Evolutionary conservation across 345 rosid genomes (phyloP).

Genomic region (Hibiscus tridactylites): DNA sequence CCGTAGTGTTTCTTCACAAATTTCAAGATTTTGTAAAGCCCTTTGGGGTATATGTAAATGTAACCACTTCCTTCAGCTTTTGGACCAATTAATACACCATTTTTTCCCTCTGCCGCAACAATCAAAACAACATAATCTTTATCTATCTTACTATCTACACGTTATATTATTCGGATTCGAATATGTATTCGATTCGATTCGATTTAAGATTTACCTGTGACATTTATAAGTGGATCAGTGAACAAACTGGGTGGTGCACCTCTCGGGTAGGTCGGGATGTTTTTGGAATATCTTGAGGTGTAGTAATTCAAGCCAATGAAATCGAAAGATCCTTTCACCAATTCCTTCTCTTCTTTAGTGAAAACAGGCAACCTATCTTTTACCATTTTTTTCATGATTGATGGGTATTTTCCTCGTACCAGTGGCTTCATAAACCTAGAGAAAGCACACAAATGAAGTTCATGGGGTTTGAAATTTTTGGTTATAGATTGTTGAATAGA

Average conservation of each 20-base stretch:
- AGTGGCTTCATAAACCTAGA: constrained; percentile 38
- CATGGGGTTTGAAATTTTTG: too few species aligned
- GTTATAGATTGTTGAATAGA: too few species aligned
- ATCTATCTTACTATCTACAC: too few species aligned
- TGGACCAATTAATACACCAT: constrained; percentile 31
- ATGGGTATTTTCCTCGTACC: constrained; percentile 33
- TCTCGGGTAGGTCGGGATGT: constrained; percentile 10
- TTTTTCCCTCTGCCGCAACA: constrained; percentile 3
- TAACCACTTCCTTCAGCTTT: constrained; percentile 21
- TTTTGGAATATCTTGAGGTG: constrained; percentile 24
- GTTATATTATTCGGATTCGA: too few species aligned
- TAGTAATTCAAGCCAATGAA: constrained; percentile 45
- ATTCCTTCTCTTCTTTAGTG: constrained; percentile 17
- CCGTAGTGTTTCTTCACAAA: constrained; percentile 17
- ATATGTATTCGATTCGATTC: too few species aligned
- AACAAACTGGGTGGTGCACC: constrained; percentile 10
- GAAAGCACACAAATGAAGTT: background rate
- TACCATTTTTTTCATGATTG: constrained; percentile 26
- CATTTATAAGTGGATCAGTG: constrained; percentile 1
- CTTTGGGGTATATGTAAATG: constrained; percentile 25
- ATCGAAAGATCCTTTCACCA: constrained; percentile 33
- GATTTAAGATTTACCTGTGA: constrained; percentile 6
- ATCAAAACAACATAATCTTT: background rate
- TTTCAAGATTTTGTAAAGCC: constrained; percentile 28
- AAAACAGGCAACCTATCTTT: constrained; percentile 26